Percentiles rank a stretch among this genome's conserved stretches.
These are phyloP conservation scores for Tothia fuscella DNA, from an alignment of 2,329 filamentous ascomycete species.

Conservation along the genomic window DNA sequence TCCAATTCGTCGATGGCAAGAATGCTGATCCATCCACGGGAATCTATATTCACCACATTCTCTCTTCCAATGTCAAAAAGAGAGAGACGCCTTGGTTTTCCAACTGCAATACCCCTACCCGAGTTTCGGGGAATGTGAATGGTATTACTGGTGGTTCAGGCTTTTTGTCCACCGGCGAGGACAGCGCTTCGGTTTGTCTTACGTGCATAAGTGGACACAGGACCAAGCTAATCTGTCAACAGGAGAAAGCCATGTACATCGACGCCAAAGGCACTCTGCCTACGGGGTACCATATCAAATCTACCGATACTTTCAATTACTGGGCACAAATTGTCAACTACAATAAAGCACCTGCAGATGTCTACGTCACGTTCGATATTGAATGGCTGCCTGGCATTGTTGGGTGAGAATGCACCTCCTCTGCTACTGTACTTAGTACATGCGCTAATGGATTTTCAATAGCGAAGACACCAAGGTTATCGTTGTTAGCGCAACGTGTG, in stretches of 20 bases:
- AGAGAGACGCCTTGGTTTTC: conserved; percentile 1
- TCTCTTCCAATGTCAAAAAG: conserved; percentile 6
- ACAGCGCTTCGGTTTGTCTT: no score
- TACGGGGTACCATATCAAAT: background rate
- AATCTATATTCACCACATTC: conserved; percentile 9
- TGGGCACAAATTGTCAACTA: conserved; percentile 8
- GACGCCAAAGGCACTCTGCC: background rate
- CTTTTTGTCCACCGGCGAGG: conserved; percentile 6
- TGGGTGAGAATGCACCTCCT: no score
- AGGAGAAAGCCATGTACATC: no score
- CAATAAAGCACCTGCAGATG: background rate
- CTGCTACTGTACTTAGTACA: no score
- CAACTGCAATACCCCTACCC: conserved; percentile 6
- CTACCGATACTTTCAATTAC: background rate
- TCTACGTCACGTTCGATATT: conserved; percentile 6
- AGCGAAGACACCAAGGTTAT: no score
- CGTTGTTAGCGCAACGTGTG: no score
- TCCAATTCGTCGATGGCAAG: conserved; percentile 5
- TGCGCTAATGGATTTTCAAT: no score
- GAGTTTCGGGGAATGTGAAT: background rate
- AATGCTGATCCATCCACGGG: conserved; percentile 2
- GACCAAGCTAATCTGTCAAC: no score
- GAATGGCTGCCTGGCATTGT: conserved; percentile 2
- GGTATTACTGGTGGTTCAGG: conserved; percentile 4
- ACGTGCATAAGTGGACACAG: no score